Conservation (phyloP, 2,329 filamentous ascomycete genomes). For the Alternaria longipes region DNA sequence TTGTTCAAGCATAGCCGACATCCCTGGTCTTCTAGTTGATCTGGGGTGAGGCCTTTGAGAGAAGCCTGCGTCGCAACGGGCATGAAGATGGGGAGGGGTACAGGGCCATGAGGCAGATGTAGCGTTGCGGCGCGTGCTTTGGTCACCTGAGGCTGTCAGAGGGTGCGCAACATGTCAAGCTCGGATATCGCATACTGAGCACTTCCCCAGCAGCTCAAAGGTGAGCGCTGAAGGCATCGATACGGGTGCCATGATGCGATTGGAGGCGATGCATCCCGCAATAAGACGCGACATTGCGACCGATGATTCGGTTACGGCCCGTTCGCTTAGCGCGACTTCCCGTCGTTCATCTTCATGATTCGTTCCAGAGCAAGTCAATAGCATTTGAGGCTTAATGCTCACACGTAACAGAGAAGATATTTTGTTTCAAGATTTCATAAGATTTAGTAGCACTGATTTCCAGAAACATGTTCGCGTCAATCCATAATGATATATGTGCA, state of each 20-base stretch:
- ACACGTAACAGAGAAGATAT: background rate
- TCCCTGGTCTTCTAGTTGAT: slow-evolving; percentile 87
- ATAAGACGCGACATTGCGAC: background rate
- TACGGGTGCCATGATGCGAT: slow-evolving; percentile 40
- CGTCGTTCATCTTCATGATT: background rate
- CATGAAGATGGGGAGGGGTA: slow-evolving; percentile 96
- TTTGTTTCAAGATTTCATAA: background rate
- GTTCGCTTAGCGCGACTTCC: slow-evolving; percentile 7
- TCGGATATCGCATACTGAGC: slow-evolving; percentile 39
- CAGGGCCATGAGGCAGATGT: slow-evolving; percentile 88
- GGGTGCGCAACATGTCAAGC: background rate
- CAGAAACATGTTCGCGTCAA: background rate
- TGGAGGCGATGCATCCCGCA: slow-evolving; percentile 5
- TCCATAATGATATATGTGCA: background rate
- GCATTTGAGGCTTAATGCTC: background rate
- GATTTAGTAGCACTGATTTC: background rate
- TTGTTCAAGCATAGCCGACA: slow-evolving; percentile 96
- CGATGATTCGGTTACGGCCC: slow-evolving; percentile 3
- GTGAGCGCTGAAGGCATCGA: slow-evolving; percentile 50
- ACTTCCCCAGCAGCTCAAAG: slow-evolving; percentile 52
- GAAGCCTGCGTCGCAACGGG: slow-evolving; percentile 97
- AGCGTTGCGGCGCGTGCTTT: slow-evolving; percentile 90
- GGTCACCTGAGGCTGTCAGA: slow-evolving; percentile 73
- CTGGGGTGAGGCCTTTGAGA: slow-evolving; percentile 90
- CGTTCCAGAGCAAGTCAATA: background rate